Conservation (phyloP, 176 grass and related monocot genomes). For the Dendrocalamus sinicus region DNA sequence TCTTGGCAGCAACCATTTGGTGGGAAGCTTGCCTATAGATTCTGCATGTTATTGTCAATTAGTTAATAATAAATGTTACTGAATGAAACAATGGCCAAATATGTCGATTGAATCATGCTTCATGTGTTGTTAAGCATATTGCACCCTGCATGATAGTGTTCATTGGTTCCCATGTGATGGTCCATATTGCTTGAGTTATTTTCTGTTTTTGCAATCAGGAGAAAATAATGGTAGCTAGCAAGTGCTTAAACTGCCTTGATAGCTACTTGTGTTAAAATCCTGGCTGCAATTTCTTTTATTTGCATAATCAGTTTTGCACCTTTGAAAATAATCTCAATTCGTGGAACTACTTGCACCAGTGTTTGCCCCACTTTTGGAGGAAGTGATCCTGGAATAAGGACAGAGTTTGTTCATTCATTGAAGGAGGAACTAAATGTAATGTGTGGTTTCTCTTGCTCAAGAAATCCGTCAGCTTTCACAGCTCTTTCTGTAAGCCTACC, state of each 20-base stretch:
- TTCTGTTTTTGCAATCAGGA: slow-evolving; percentile 20
- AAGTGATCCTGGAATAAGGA: slow-evolving; percentile 68
- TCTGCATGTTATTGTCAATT: neutral
- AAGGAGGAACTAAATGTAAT: slow-evolving; percentile 72
- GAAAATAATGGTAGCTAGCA: neutral
- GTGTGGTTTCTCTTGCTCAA: slow-evolving; percentile 72
- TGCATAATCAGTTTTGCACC: neutral
- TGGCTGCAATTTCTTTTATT: neutral
- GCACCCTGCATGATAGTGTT: neutral
- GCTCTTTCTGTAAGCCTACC: slow-evolving; percentile 77
- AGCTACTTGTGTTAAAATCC: neutral
- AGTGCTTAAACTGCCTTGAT: neutral
- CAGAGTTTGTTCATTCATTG: slow-evolving; percentile 75
- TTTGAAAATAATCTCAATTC: slow-evolving; percentile 20
- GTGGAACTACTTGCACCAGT: slow-evolving; percentile 49
- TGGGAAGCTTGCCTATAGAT: neutral
- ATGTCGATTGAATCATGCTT: neutral
- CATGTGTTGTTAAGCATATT: neutral
- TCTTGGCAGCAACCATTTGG: neutral
- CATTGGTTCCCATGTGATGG: neutral
- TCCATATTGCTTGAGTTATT: neutral
- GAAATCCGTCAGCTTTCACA: slow-evolving; percentile 70
- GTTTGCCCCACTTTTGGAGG: slow-evolving; percentile 89
- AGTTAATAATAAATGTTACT: neutral
- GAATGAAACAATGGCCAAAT: neutral